A percentile compares a stretch with the other conserved stretches of the same genome.
Evolutionary conservation across 805 yeast genomes (phyloP).

Genomic region (Cyberlindnera americana): DNA sequence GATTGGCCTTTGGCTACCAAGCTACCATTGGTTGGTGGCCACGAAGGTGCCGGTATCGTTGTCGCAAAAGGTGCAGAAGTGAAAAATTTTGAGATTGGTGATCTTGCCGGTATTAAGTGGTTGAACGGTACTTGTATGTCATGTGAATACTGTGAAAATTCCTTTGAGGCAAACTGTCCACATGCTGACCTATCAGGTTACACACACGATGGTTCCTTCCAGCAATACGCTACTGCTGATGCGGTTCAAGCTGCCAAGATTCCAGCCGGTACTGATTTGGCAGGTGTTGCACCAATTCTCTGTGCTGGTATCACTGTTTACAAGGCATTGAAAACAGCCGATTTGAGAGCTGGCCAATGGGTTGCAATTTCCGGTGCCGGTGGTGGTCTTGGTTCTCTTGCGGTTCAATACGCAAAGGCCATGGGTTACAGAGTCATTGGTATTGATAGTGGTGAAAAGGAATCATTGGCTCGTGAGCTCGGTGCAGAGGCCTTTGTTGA

Average conservation of each 20-base stretch:
- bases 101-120: constrained; percentile 63
- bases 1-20: constrained; percentile 60
- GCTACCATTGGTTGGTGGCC: constrained; percentile 63
- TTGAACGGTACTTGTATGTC: constrained; percentile 57
- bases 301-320: constrained; percentile 92
- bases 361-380: constrained; percentile 72
- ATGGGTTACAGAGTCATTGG: constrained; percentile 69
- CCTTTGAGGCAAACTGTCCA: constrained; percentile 64
- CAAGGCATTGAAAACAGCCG: constrained; percentile 82
- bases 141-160: constrained; percentile 54
- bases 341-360: constrained; percentile 64
- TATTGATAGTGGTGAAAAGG: constrained; percentile 63
- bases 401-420: constrained; percentile 68
- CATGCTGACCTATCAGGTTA: constrained; percentile 70
- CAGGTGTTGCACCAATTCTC: constrained; percentile 72
- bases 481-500: constrained; percentile 65
- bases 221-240: constrained; percentile 84
- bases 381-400: constrained; percentile 72
- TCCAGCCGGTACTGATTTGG: constrained; percentile 69
- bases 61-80: constrained; percentile 58
- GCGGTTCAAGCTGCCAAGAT: constrained; percentile 81
- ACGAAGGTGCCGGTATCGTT: constrained; percentile 66
- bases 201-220: constrained; percentile 88
- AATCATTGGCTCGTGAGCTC: constrained; percentile 34
- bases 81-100: constrained; percentile 54